Percentiles rank a stretch among this genome's conserved stretches.
Evolutionary conservation across 805 yeast genomes (phyloP).

Genomic region (Zygoascus flipseniorum): DNA sequence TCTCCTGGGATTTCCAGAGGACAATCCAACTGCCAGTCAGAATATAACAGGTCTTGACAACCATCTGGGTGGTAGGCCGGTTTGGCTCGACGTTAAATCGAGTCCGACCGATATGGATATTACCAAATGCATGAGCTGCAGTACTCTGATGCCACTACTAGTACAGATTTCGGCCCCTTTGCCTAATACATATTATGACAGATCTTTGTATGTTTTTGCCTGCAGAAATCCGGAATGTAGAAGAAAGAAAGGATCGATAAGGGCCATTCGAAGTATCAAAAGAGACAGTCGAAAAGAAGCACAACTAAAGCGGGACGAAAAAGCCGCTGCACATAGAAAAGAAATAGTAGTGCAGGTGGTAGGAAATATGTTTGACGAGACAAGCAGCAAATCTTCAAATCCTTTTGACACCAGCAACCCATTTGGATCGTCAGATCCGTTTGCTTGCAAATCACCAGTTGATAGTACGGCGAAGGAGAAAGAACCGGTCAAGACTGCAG

Average conservation of each 20-base stretch:
- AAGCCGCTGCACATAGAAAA: slow-evolving; percentile 1
- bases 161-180: slow-evolving; percentile 78
- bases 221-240: slow-evolving; percentile 61
- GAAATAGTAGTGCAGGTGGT: background rate
- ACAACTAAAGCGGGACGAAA: slow-evolving; percentile 26
- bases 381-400: background rate
- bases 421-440: slow-evolving; percentile 13
- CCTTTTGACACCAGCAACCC: slow-evolving; percentile 11
- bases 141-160: slow-evolving; percentile 51
- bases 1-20: slow-evolving; percentile 30
- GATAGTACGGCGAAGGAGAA: background rate
- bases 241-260: slow-evolving; percentile 58
- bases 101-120: slow-evolving; percentile 41
- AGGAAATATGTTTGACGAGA: slow-evolving; percentile 9
- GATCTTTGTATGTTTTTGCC: slow-evolving; percentile 72
- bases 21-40: slow-evolving; percentile 2
- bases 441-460: slow-evolving; percentile 6
- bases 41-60: slow-evolving; percentile 41
- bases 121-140: slow-evolving; percentile 60
- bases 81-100: slow-evolving; percentile 59
- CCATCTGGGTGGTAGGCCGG: slow-evolving; percentile 72
- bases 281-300: slow-evolving; percentile 43
- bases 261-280: slow-evolving; percentile 68
- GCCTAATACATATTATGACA: slow-evolving; percentile 62
- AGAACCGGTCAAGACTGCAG: slow-evolving; percentile 1